These are phyloP conservation scores for Colletotrichum karsti DNA, from an alignment of 2,329 filamentous ascomycete genomes.

Conservation along the genomic window DNA sequence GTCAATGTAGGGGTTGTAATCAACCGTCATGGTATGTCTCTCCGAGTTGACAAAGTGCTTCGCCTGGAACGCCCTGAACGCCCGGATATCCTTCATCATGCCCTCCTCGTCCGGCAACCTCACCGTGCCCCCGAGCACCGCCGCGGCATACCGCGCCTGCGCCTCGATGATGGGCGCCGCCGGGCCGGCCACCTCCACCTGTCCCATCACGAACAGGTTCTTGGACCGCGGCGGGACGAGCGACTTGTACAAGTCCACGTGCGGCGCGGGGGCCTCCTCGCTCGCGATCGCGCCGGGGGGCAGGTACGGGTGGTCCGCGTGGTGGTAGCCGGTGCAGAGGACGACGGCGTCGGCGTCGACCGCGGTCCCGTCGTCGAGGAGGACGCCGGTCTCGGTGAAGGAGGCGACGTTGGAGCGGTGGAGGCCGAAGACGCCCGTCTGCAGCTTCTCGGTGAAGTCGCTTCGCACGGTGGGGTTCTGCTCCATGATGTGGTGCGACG, in stretches of 20 bases:
- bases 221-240: constrained; percentile 38
- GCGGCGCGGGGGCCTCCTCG: constrained; percentile 30
- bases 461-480: constrained; percentile 41
- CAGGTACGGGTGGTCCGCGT: constrained; percentile 35
- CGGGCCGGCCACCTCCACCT: constrained; percentile 41
- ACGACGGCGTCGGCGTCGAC: constrained; percentile 56
- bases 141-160: constrained; percentile 43
- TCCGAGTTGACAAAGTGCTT: constrained; percentile 40
- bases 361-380: constrained; percentile 48
- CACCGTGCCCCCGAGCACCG: constrained; percentile 36
- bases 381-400: constrained; percentile 40
- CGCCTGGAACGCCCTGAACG: constrained; percentile 35
- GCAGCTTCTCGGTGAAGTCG: constrained; percentile 43
- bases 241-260: constrained; percentile 42
- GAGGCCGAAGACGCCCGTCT: constrained; percentile 39
- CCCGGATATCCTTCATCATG: constrained; percentile 37
- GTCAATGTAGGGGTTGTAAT: constrained; percentile 42
- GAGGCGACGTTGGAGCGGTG: constrained; percentile 40
- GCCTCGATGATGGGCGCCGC: constrained; percentile 41
- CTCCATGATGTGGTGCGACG: constrained; percentile 42
- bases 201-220: constrained; percentile 44
- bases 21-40: constrained; percentile 38
- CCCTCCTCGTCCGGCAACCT: constrained; percentile 34
- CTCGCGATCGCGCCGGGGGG: constrained; percentile 34
- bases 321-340: constrained; percentile 56